Evolutionary conservation across 257 asterid genomes (phyloP).

Genomic region (Ophiorrhiza pumila): DNA sequence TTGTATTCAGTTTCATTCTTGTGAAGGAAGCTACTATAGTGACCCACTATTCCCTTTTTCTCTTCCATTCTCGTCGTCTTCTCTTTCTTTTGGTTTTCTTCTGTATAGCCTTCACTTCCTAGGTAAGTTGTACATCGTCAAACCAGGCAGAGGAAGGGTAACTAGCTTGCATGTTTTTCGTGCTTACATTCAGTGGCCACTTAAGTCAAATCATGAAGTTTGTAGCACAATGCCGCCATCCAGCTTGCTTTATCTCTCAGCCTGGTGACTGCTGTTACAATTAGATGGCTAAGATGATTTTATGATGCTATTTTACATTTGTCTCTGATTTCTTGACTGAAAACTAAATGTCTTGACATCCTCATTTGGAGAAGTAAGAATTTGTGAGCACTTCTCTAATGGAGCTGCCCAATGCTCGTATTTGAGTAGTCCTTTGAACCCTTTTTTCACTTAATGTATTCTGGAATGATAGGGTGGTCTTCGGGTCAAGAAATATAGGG

Average conservation of each 20-base stretch:
- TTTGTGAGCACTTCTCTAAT: background rate
- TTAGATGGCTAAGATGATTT: background rate
- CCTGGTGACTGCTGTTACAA: background rate
- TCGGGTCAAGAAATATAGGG: conserved; percentile 69
- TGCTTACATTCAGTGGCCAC: background rate
- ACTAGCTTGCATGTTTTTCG: background rate
- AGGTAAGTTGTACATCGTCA: background rate
- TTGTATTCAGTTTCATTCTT: background rate
- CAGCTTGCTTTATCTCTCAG: background rate
- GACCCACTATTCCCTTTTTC: background rate
- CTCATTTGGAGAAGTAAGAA: background rate
- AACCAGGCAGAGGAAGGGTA: background rate
- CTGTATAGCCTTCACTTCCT: background rate
- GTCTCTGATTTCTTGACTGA: background rate
- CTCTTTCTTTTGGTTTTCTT: background rate
- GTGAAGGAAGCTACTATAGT: background rate
- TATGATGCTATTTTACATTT: background rate
- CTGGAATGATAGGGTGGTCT: conserved; percentile 39
- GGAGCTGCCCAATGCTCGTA: background rate
- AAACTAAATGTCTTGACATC: conserved; percentile 1
- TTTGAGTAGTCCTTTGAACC: background rate
- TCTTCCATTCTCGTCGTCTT: background rate
- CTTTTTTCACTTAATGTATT: background rate
- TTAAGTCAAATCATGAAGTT: background rate
- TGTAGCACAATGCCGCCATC: background rate